These are phyloP conservation scores for Apiotrichum veenhuisii DNA, from an alignment of 1,284 basidiomycete species.

Conservation along the genomic window DNA sequence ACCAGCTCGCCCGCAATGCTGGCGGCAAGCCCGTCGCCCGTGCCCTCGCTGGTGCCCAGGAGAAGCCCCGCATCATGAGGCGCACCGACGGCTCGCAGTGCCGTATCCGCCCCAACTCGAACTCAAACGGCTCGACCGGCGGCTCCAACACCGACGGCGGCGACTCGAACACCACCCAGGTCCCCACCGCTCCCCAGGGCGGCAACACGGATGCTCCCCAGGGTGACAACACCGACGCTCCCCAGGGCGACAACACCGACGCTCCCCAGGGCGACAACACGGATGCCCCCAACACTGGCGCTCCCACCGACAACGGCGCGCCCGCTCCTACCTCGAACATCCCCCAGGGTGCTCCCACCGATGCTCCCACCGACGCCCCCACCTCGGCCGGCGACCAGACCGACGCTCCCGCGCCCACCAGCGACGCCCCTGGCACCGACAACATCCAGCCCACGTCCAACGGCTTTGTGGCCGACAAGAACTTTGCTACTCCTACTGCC, in stretches of 20 bases:
- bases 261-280: background rate
- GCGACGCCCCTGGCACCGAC: constrained; percentile 9
- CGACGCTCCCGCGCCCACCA: background rate
- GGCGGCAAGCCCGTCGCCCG: constrained; percentile 1
- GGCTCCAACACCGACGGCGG: no score
- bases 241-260: background rate
- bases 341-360: background rate
- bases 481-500: background rate
- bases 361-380: background rate
- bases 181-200: constrained; percentile 18
- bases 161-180: no score
- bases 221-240: no score
- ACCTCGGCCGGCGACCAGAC: no score
- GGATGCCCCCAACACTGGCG: constrained; percentile 22
- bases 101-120: constrained; percentile 29
- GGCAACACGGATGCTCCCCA: background rate
- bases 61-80: constrained; percentile 1
- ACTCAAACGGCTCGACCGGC: no score
- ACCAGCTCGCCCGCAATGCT: background rate
- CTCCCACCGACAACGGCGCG: constrained; percentile 9
- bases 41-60: constrained; percentile 4
- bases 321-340: constrained; percentile 6
- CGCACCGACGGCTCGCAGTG: constrained; percentile 42
- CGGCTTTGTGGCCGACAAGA: background rate
- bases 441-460: background rate